Evolutionary conservation across 192 early-diverging fungal genomes (phyloP), one percentile per base, ranked within the genome.

Genomic region (Bifiguratus adelaidae): DNA sequence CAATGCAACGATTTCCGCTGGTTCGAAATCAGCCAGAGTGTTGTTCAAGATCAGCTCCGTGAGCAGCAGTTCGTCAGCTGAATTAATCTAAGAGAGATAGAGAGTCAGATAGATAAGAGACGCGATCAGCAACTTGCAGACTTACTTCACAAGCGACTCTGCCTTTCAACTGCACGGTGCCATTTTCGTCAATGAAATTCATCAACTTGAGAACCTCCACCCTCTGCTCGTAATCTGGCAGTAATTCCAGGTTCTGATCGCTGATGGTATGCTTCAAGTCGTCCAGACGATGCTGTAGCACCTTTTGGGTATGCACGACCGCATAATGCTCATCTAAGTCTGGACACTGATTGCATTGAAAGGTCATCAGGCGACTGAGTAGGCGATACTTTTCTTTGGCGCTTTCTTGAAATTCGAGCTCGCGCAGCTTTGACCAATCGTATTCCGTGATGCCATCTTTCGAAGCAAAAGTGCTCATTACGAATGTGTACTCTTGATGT

Each of bases 31-130:
- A 0, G 81, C 83, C 25, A 96, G 69, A 43, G 88, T 78, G 60
- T 99, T 99, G 59, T 95, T 85, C 25, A 99, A 66, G 20, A 99
- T 85, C 22, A 99, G 68, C 56, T 99, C 93, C 0, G 95, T 96
- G 16, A 99, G 68, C 11, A 96, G 72, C 32, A 99, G 68, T 58
- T 91, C 93, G 56, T 99, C 93, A 1, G 88, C 91, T 12, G 92
- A 85, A 65, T 95, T 96, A 61, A 99, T 93, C 72, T 78, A 55
- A 25, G 1, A 48, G 12, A 61, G 11, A 15, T 11, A 41, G 7
- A 1, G 3, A 44, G 12, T 38, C 26, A 33, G 15, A 26, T n/a
- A 38, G 28, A 9, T 20, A 52, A n/a, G 30, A 15, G 12, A 6
- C 12, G 2, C 28, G 12, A 63, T 25, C 38, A 23, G 23, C 26